These are phyloP conservation scores for Fomes fomentarius DNA, from an alignment of 1,284 basidiomycete genomes.

Conservation along the genomic window DNA sequence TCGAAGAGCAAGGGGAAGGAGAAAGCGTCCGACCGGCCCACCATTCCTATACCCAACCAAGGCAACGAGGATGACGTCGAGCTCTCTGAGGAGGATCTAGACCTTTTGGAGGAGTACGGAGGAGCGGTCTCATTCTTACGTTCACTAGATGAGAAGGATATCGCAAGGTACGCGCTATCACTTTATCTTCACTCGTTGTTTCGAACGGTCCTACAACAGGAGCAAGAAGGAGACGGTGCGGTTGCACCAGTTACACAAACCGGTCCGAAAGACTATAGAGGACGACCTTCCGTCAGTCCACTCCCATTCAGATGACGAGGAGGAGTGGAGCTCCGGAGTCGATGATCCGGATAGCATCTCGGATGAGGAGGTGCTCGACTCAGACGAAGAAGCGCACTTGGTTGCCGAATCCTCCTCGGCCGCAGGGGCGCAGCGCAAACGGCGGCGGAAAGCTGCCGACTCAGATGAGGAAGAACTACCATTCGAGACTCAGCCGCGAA, in stretches of 20 bases:
- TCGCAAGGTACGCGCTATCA: conserved; percentile 58
- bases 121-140: conserved; percentile 60
- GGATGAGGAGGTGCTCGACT: conserved; percentile 26
- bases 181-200: neutral
- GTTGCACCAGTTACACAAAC: conserved; percentile 65
- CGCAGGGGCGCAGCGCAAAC: conserved; percentile 13
- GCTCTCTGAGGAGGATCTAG: conserved; percentile 66
- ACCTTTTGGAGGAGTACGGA: conserved; percentile 62
- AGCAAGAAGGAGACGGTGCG: conserved; percentile 78
- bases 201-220: conserved; percentile 42
- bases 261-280: conserved; percentile 45
- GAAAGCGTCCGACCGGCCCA: conserved; percentile 57
- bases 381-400: conserved; percentile 17
- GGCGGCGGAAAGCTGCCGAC: conserved; percentile 35
- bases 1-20: conserved; percentile 56
- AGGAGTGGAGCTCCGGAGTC: conserved; percentile 56
- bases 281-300: conserved; percentile 69
- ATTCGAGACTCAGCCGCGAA: conserved; percentile 66
- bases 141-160: conserved; percentile 67
- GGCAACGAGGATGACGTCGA: conserved; percentile 47
- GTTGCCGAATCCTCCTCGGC: conserved; percentile 24
- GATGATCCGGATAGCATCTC: conserved; percentile 38
- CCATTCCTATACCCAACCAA: conserved; percentile 62
- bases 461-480: conserved; percentile 70
- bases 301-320: conserved; percentile 61